Evolutionary conservation across 2,329 filamentous ascomycete species (phyloP), one percentile per base, ranked within the genome.

Genomic region (Cryphonectria carpinicola): DNA sequence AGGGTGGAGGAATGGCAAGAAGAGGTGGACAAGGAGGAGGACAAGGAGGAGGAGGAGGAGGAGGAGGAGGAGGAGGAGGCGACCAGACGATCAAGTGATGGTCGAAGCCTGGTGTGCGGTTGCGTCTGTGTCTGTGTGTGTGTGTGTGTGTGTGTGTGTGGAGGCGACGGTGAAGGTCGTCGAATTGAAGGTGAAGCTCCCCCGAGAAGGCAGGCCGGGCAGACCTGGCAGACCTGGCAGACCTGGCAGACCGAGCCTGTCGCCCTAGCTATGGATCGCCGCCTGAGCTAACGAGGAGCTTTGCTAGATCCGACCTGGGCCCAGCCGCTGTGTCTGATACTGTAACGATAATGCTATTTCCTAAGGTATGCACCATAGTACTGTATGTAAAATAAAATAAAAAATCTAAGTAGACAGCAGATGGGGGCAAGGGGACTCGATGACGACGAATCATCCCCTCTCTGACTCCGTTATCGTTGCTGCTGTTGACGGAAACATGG

Each of bases 131-230:
- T 49, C 19, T 39, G 14, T 19, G 32, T 62, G 32, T 37, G 41
- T 17, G 43, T 46, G 39, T 28, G 65, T 49, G 46, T n/a, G 35
- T 39, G 14, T 22, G 35, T 62, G 35, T 39, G 41, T 28, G 65
- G 56, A 58, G 65, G 22, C 56, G 17, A 67, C 28, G 52, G 52
- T 60, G 65, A 41, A 28, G 54, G n/a, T 60, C 46, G 46, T 49
- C 46, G 46, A 49, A 49, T n/a, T n/a, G 54, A 39, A 56, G 65
- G 49, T 66, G 49, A 66, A 58, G 64, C 60, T 41, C 60, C 32
- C 35, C 35, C 3, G 19, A n/a, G 35, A n/a, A n/a, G n/a, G n/a
- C n/a, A n/a, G n/a, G n/a, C n/a, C n/a, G n/a, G 58, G 28, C 58
- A 19, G 28, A 7, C 28, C 54, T 58, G 56, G 56, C 28, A 32